Evolutionary conservation across 208 protist genomes (phyloP), one percentile per base, ranked within the genome.

Genomic region (Trypanosoma platydactyli): DNA sequence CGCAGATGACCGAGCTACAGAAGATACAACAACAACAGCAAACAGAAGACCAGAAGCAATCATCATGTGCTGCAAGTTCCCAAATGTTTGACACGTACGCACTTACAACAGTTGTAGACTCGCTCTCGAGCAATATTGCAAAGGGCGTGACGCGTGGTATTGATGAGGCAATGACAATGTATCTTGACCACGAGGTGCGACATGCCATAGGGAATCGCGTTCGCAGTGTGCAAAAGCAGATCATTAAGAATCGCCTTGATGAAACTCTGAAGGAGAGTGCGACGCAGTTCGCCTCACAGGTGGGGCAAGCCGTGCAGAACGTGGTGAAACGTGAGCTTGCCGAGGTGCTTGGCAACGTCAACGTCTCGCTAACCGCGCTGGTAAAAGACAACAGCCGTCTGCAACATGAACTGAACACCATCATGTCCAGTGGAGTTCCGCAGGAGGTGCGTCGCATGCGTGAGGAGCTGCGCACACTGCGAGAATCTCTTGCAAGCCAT

Each of bases 1-100:
- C 90, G 51, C 87, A 96, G 76, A 96, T 96, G 85, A 93, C 90
- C 46, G 83, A 92, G 77, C 79, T 96, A 35, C 88, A 94, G 76
- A 49, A 76, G n/a, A 61, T 16, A 3, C 42, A 51, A 20, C 48
- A 38, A 5, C 42, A 20, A 5, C 53, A 29, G 48, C 64, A 33
- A 38, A 42, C 41, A 25, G 27, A n/a, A 46, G 1, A 46, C 33
- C 46, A 61, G 45, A 16, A 55, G 48, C 35, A 41, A 22, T 27
- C 48, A 18, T 5, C 65, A 51, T 15, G 22, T 62, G 33, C 41
- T 55, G 48, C 42, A n/a, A 59, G 25, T 16, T 42, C 44, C 2
- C 63, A 81, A 25, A 73, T 71, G 25, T 96, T 92, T 72, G 84
- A 87, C 65, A 88, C 78, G 64, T 91, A 82, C 69, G 75, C 74